phyloP scores from a whole-genome alignment of 106 monocot species.

The Dendrobium officinale region DNA sequence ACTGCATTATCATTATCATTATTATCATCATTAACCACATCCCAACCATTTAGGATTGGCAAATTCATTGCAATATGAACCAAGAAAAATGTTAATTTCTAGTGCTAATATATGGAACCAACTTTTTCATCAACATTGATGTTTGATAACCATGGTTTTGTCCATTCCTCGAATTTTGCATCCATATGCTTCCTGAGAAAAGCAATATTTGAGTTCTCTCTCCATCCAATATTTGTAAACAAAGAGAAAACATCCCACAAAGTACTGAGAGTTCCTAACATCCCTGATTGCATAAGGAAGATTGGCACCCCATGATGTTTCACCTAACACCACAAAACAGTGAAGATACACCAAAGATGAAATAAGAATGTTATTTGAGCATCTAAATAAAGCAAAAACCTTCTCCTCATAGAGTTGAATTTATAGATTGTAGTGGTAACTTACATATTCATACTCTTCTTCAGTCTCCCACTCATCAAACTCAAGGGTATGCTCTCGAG shows the following conservation, averaged over 20 bases:
- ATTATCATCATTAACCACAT: not conserved
- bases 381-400: too few relatives aligned
- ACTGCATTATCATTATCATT: too few relatives aligned
- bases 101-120: not conserved
- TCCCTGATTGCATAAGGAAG: slow-evolving; percentile 85
- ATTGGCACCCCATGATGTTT: slow-evolving; percentile 59
- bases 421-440: too few relatives aligned
- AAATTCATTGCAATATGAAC: not conserved
- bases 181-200: slow-evolving; percentile 95
- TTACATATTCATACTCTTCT: too few relatives aligned
- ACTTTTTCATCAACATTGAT: slow-evolving; percentile 78
- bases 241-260: slow-evolving; percentile 92
- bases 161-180: slow-evolving; percentile 59
- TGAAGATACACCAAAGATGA: not conserved
- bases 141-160: slow-evolving; percentile 78
- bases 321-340: slow-evolving; percentile 37
- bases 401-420: too few relatives aligned
- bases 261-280: slow-evolving; percentile 79
- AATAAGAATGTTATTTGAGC: not conserved
- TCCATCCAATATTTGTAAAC: slow-evolving; percentile 76
- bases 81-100: not conserved
- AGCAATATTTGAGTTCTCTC: slow-evolving; percentile 77
- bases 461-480: too few relatives aligned
- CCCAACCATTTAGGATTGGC: too few relatives aligned
- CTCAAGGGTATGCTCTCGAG: too few relatives aligned